phyloP scores from a whole-genome alignment of 1,284 basidiomycete species.

The Volvariella surrecta region DNA sequence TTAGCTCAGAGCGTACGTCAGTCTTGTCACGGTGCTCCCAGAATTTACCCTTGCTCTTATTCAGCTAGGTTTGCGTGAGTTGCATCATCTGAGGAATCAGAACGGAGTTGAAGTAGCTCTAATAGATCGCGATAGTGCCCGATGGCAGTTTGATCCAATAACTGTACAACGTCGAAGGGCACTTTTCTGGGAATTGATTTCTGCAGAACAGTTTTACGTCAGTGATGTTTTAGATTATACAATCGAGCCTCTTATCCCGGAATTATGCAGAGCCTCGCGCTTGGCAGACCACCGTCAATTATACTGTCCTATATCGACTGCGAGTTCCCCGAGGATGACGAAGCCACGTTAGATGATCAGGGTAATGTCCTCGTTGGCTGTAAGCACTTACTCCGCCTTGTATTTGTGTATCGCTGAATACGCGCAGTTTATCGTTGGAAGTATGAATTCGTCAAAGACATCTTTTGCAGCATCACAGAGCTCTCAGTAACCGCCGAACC shows the following conservation, averaged over 20 bases:
- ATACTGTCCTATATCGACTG: conserved; percentile 52
- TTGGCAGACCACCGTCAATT: conserved; percentile 56
- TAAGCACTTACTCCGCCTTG: conserved; percentile 22
- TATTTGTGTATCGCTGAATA: conserved; percentile 6
- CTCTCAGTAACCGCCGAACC: conserved; percentile 54
- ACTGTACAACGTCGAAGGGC: conserved; percentile 43
- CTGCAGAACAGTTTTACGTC: conserved; percentile 28
- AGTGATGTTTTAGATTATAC: conserved; percentile 14
- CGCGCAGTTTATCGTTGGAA: conserved; percentile 47
- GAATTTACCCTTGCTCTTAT: conserved; percentile 2
- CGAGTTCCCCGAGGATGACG: conserved; percentile 36
- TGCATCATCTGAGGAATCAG: conserved; percentile 32
- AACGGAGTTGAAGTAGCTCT: background rate
- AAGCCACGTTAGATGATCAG: conserved; percentile 13
- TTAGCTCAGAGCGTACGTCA: conserved; percentile 47
- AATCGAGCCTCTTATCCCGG: too few species aligned
- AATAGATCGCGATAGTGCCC: conserved; percentile 51
- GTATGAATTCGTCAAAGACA: conserved; percentile 55
- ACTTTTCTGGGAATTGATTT: conserved; percentile 53
- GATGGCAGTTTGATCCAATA: conserved; percentile 47
- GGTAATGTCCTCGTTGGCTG: conserved; percentile 27
- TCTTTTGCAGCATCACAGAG: conserved; percentile 52
- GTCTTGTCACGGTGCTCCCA: conserved; percentile 9
- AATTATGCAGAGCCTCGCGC: conserved; percentile 38
- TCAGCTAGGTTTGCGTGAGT: conserved; percentile 53